phyloP scores from a whole-genome alignment of 805 yeast species.

The Blastobotrys americana region DNA sequence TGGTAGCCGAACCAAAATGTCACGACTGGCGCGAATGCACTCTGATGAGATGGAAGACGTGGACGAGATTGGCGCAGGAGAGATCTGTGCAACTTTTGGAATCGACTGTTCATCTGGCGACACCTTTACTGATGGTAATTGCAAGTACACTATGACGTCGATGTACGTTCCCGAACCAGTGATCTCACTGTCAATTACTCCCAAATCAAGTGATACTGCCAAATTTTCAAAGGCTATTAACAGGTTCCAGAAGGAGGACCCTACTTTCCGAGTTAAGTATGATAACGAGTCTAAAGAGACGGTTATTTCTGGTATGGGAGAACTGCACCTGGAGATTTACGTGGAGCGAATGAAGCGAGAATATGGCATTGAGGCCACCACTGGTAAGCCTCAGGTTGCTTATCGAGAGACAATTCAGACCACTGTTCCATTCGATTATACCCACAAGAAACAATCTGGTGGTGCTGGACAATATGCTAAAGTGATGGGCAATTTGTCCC shows the following conservation, averaged over 20 bases:
- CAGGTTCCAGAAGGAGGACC: constrained; percentile 97
- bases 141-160: constrained; percentile 84
- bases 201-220: constrained; percentile 77
- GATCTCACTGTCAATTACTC: constrained; percentile 82
- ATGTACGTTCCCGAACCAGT: constrained; percentile 99
- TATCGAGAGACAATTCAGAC: constrained; percentile 86
- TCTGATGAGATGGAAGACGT: constrained; percentile 98
- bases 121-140: constrained; percentile 81
- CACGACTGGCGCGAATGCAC: constrained; percentile 96
- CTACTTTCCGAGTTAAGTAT: constrained; percentile 88
- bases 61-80: constrained; percentile 93
- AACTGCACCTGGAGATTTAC: constrained; percentile 91
- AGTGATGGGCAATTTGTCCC: constrained; percentile 76
- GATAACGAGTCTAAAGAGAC: constrained; percentile 93
- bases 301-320: constrained; percentile 96
- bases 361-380: constrained; percentile 87
- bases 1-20: constrained; percentile 87
- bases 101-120: constrained; percentile 99
- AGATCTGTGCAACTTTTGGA: constrained; percentile 98
- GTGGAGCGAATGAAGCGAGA: constrained; percentile 98
- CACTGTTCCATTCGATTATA: constrained; percentile 75
- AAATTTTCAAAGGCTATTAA: constrained; percentile 95
- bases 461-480: constrained; percentile 99
- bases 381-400: constrained; percentile 97
- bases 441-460: constrained; percentile 97